Conservation (phyloP, 2,329 filamentous ascomycete species). For the Pseudogymnoascus verrucosus region DNA sequence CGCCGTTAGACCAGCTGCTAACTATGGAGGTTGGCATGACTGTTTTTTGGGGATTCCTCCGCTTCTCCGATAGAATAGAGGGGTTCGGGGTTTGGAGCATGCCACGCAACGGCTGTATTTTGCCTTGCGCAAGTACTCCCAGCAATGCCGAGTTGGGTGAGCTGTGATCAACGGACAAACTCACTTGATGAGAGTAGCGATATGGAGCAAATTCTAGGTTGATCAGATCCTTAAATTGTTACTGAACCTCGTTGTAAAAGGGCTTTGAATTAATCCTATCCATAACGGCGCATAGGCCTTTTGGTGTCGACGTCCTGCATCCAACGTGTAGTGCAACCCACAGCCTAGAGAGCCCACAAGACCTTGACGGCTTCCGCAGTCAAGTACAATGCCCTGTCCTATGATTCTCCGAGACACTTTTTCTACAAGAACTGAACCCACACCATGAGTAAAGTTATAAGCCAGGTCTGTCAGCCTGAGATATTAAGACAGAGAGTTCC, state of each 20-base stretch:
- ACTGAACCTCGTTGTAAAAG: not conserved
- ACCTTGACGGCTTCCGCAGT: not conserved
- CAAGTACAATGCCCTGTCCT: not conserved
- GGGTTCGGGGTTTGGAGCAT: not conserved
- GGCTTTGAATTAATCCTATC: conserved; percentile 6
- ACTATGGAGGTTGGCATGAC: not conserved
- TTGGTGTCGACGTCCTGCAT: conserved; percentile 5
- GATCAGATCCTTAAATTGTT: not conserved
- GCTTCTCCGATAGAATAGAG: not conserved
- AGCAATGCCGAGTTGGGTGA: not conserved
- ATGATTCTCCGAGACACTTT: not conserved
- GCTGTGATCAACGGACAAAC: not conserved
- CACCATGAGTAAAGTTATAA: not conserved
- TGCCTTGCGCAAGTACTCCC: not conserved
- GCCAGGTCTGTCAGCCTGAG: conserved; percentile 1
- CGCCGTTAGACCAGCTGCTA: not conserved
- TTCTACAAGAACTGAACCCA: conserved; percentile 4
- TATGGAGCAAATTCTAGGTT: not conserved
- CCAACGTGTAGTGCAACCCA: not conserved
- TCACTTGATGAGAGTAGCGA: not conserved
- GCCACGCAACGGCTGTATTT: not conserved
- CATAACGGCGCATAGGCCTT: conserved; percentile 3
- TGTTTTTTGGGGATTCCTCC: not conserved
- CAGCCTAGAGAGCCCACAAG: not conserved
- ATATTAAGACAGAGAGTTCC: conserved; percentile 1